Evolutionary conservation across 306 rosid species (phyloP).

Genomic region (Rosa multiflora): DNA sequence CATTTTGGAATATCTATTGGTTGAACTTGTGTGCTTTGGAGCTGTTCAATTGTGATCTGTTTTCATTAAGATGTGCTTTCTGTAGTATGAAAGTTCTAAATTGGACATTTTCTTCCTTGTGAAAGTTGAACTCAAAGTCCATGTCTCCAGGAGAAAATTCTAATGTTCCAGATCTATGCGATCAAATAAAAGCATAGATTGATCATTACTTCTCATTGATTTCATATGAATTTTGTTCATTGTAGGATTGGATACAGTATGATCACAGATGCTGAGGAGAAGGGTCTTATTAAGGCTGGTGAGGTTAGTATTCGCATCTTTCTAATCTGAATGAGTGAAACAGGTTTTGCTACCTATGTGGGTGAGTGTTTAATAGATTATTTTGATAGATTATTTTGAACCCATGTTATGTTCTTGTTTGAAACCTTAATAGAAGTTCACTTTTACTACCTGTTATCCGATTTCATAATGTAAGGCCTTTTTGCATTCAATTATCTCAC

Average conservation of each 20-base stretch:
- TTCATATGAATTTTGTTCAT: slow-evolving; percentile 18
- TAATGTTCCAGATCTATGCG: not conserved
- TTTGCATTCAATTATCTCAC: not conserved
- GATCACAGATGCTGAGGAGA: slow-evolving; percentile 77
- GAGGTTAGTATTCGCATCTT: slow-evolving; percentile 49
- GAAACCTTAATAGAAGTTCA: not conserved
- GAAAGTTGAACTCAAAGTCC: not conserved
- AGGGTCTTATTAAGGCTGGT: slow-evolving; percentile 70
- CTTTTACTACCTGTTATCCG: not conserved
- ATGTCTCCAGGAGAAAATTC: not conserved
- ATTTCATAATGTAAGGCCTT: not conserved
- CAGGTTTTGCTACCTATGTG: no score
- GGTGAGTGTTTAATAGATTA: no score
- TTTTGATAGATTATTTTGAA: not conserved
- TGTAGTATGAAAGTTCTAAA: not conserved
- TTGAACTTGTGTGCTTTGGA: not conserved
- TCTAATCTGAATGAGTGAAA: no score
- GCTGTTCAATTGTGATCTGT: not conserved
- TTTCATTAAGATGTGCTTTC: slow-evolving; percentile 5
- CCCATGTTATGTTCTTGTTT: not conserved
- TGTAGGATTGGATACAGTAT: slow-evolving; percentile 76
- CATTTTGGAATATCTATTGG: slow-evolving; percentile 14
- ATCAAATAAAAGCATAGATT: slow-evolving; percentile 4
- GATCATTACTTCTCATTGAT: not conserved
- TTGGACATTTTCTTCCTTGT: not conserved